Conservation (phyloP, 2,329 filamentous ascomycete species). For the Aureobasidium sp. region DNA sequence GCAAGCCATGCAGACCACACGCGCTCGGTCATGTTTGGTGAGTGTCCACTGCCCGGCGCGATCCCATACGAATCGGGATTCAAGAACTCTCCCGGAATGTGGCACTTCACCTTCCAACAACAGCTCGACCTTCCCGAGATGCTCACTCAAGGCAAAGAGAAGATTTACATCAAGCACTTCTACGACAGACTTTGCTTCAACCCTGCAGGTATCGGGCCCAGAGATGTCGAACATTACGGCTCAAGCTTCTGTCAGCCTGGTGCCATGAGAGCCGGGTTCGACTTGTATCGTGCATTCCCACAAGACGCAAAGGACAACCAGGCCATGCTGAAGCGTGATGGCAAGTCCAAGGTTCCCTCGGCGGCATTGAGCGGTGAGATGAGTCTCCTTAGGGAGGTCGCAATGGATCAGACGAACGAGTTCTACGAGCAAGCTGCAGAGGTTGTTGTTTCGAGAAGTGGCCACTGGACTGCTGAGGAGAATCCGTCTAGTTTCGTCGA, state of each 20-base stretch:
- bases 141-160: constrained; percentile 36
- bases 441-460: constrained; percentile 24
- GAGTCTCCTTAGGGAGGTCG: constrained; percentile 24
- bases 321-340: constrained; percentile 26
- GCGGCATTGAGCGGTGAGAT: constrained; percentile 28
- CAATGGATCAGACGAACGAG: constrained; percentile 28
- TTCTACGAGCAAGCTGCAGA: constrained; percentile 27
- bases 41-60: constrained; percentile 37
- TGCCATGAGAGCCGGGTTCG: constrained; percentile 30
- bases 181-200: constrained; percentile 35
- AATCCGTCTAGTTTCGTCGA: constrained; percentile 33
- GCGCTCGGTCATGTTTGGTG: constrained; percentile 37
- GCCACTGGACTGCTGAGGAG: constrained; percentile 36
- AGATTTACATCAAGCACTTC: constrained; percentile 39
- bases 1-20: constrained; percentile 30
- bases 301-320: constrained; percentile 29
- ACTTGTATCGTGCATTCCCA: constrained; percentile 30
- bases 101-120: constrained; percentile 39
- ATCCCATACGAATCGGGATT: constrained; percentile 25
- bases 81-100: constrained; percentile 25
- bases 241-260: constrained; percentile 29
- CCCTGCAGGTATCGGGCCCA: constrained; percentile 29
- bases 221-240: constrained; percentile 35
- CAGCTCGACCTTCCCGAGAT: constrained; percentile 35
- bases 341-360: constrained; percentile 27